Percentiles rank a stretch among this genome's conserved stretches.
Evolutionary conservation across 345 rosid genomes (phyloP).

Genomic region (Xanthoceras sorbifolium): DNA sequence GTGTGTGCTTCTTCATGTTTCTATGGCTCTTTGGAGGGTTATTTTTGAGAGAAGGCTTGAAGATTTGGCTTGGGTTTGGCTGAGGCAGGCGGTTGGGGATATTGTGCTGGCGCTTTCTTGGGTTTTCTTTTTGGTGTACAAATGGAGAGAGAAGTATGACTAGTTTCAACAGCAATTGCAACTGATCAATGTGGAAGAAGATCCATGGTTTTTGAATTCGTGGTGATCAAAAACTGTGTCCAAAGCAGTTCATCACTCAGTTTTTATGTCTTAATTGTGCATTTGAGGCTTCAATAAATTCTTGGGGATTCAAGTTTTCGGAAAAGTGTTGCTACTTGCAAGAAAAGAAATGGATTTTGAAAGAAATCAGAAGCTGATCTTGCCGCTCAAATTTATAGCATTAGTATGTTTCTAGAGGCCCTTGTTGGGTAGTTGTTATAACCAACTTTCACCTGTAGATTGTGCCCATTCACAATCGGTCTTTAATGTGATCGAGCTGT

Average conservation of each 20-base stretch:
- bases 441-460: not conserved
- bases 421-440: conserved; percentile 7
- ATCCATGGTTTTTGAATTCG: not conserved
- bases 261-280: not conserved
- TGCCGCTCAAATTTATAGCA: not conserved
- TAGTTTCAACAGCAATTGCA: not conserved
- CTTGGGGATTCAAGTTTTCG: not conserved
- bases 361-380: not conserved
- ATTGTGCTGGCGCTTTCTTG: conserved; percentile 42
- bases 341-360: not conserved
- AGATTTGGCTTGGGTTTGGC: conserved; percentile 51
- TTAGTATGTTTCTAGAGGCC: not conserved
- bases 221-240: not conserved
- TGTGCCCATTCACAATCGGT: not conserved
- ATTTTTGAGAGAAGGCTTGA: conserved; percentile 42
- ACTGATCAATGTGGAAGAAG: not conserved
- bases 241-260: not conserved
- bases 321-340: not conserved
- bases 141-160: conserved; percentile 49
- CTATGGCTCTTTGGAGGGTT: conserved; percentile 49
- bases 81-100: conserved; percentile 45
- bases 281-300: not conserved
- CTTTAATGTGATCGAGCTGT: not conserved
- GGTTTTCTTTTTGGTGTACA: conserved; percentile 38
- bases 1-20: conserved; percentile 37